Evolutionary conservation across 208 protist genomes (phyloP).

Genomic region (Polymyxa betae): DNA sequence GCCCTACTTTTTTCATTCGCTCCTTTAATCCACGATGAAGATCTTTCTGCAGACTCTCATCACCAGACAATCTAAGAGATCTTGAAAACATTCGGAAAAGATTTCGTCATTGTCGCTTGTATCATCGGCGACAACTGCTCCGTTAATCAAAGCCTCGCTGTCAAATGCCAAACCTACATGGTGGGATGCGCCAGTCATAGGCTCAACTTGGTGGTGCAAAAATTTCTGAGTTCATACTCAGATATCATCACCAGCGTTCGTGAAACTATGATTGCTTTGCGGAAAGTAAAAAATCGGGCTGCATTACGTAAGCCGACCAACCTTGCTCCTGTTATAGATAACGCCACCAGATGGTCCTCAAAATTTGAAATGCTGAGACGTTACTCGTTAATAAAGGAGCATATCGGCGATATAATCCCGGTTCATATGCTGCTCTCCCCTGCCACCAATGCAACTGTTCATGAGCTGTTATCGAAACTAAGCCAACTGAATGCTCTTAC

Average conservation of each 20-base stretch:
- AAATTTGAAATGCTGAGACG: neutral
- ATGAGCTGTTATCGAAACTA: too few species aligned
- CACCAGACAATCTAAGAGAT: neutral
- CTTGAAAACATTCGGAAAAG: neutral
- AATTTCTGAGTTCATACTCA: neutral
- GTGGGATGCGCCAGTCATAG: neutral
- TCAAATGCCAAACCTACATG: neutral
- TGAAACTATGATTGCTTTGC: neutral
- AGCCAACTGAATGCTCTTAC: too few species aligned
- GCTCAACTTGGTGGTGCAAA: neutral
- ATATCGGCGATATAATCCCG: neutral
- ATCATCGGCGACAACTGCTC: neutral
- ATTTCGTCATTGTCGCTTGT: neutral
- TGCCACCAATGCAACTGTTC: neutral
- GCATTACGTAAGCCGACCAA: neutral
- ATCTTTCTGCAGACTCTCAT: neutral
- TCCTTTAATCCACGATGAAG: too few species aligned
- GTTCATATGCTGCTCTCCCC: neutral
- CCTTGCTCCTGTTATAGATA: neutral
- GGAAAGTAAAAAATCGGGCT: neutral
- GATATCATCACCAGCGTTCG: neutral
- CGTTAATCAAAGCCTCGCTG: neutral
- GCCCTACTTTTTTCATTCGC: too few species aligned
- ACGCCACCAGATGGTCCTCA: neutral
- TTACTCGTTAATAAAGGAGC: neutral